A percentile compares a stretch with the other conserved stretches of the same genome.
phyloP scores from a whole-genome alignment of 208 protist genomes.

The Trypanosoma boissoni region DNA sequence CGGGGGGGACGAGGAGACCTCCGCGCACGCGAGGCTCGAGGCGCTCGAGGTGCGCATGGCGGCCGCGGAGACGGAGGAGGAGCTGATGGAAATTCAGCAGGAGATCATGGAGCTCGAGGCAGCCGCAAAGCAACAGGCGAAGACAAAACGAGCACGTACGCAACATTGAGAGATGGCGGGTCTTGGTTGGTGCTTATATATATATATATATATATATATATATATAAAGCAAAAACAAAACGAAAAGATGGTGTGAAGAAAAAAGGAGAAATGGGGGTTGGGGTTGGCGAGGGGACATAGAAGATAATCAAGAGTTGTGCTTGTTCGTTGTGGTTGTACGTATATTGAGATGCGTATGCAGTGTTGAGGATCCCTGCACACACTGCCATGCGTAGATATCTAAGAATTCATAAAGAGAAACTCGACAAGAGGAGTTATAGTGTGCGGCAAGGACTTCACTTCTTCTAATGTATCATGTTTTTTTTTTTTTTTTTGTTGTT shows the following conservation, averaged over 20 bases:
- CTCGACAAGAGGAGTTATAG: too few species aligned
- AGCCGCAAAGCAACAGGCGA: constrained; percentile 17
- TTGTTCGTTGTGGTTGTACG: neutral
- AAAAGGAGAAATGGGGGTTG: neutral
- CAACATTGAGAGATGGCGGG: neutral
- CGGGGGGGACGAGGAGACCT: constrained; percentile 25
- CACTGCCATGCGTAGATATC: too few species aligned
- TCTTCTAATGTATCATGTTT: too few species aligned
- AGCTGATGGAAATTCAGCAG: constrained; percentile 66
- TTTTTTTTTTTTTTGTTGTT: too few species aligned
- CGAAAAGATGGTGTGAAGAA: neutral
- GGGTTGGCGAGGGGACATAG: too few species aligned
- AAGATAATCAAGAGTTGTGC: neutral
- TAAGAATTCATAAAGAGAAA: too few species aligned
- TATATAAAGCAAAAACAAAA: neutral
- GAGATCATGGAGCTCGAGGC: constrained; percentile 71
- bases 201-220: neutral
- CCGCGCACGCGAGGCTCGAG: constrained; percentile 47
- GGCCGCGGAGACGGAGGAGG: constrained; percentile 71
- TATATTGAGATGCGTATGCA: neutral
- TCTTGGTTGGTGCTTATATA: neutral
- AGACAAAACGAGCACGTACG: constrained; percentile 9
- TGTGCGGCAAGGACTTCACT: too few species aligned
- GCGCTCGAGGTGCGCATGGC: constrained; percentile 65
- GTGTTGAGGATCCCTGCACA: too few species aligned